phyloP scores from a whole-genome alignment of 371 early-diverging fungal genomes.

The Mucor velutinosus region DNA sequence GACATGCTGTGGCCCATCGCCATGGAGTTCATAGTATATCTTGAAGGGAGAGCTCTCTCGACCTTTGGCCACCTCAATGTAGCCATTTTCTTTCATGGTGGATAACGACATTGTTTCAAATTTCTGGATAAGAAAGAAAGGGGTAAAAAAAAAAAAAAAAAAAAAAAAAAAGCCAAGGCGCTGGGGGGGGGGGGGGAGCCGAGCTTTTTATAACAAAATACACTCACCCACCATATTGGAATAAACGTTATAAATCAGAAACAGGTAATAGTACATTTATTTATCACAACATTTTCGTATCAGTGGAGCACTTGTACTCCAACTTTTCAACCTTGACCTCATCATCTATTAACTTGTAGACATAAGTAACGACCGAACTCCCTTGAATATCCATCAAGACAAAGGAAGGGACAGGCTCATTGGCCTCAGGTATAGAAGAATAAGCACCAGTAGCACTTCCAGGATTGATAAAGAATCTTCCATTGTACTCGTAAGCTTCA shows the following conservation, averaged over 20 bases:
- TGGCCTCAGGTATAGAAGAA: constrained; percentile 48
- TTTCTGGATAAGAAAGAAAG: background rate
- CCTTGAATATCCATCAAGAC: constrained; percentile 94
- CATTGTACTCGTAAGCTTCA: constrained; percentile 89
- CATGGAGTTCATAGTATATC: constrained; percentile 70
- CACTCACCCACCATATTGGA: background rate
- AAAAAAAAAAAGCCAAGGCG: background rate
- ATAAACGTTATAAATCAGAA: background rate
- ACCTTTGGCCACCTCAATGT: constrained; percentile 22
- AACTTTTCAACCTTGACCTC: constrained; percentile 93
- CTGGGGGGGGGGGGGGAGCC: background rate
- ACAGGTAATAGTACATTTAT: background rate
- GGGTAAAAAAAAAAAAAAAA: background rate
- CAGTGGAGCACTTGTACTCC: constrained; percentile 73
- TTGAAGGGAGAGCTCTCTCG: constrained; percentile 23
- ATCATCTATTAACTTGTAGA: constrained; percentile 88
- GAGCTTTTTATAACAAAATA: background rate
- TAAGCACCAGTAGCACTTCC: constrained; percentile 94
- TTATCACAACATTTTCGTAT: constrained; percentile 29
- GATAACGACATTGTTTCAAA: constrained; percentile 21
- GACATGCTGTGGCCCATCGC: constrained; percentile 58
- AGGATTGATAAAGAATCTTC: constrained; percentile 91
- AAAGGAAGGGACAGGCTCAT: constrained; percentile 83
- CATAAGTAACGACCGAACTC: constrained; percentile 77
- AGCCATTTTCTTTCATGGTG: constrained; percentile 17